Base-by-base conservation (phyloP, 495 filamentous ascomycete species). In the Lepraria neglecta region DNA sequence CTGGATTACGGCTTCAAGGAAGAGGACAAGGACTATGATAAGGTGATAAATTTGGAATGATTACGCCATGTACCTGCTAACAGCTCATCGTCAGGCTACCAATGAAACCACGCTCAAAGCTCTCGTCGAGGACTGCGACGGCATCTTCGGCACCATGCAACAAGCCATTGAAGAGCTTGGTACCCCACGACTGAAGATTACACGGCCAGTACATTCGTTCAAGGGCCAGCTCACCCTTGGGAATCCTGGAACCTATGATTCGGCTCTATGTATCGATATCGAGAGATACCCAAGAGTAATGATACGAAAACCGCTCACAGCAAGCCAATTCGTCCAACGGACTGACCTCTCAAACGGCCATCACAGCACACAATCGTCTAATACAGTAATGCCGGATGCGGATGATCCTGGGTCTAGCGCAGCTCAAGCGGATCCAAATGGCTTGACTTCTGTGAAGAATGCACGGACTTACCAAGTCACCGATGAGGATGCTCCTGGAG, bases 1-100 rank as follows among this genome's bases (percentile, higher is more conserved):
- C 69, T 84, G 4, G 91, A 96, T 35, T 96, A 84, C 68, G 91
- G 92, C 31, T 87, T 89, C 68, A 95, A 92, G 71, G 92, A 99
- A 76, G 92, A 99, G 72, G 84, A 88, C 65, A 99, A 99, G 72
- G 76, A 82, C 54, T 60, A 66, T 3, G 62, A 70, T 59, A 97
- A 97, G 79, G 82, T 85, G 65, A 35, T 48, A 45, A 54, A n/a
- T 1, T 51, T 35, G 21, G 9, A 14, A 24, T 38, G n/a, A 38
- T 53, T 1, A 38, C 28, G n/a, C 28, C 62, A 17, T 12, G 6
- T 33, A 30, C 35, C 38, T 56, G 27, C 53, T 63, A 24, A 60
- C 24, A 4, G 52, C 66, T 64, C 61, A 52, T 48, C 50, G 65
- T 40, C 45, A 87, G 85, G 72, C 71, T 43, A 60, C 76, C 43